Conservation (phyloP, 2,329 filamentous ascomycete species). For the Diplodia corticola region DNA sequence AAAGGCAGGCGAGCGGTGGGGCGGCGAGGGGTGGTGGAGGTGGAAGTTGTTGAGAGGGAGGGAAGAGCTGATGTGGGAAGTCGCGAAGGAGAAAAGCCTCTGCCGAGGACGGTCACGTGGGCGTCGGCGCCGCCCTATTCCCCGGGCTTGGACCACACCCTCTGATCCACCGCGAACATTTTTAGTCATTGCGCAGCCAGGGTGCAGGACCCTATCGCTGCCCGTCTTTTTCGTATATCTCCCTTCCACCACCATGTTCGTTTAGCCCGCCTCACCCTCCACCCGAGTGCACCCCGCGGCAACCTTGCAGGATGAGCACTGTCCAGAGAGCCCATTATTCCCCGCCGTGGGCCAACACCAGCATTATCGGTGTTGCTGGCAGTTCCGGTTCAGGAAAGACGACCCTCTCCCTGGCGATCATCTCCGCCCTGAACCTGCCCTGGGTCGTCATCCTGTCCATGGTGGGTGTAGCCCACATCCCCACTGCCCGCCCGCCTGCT, state of each 20-base stretch:
- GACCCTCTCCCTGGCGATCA: constrained; percentile 87
- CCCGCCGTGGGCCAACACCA: constrained; percentile 93
- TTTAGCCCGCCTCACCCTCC: background rate
- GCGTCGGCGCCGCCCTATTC: background rate
- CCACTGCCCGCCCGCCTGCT: constrained; percentile 26
- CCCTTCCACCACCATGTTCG: constrained; percentile 6
- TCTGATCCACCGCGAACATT: constrained; percentile 12
- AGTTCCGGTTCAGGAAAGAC: constrained; percentile 96
- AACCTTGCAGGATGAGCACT: constrained; percentile 12
- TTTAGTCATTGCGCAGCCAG: constrained; percentile 23
- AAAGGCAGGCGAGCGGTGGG: background rate
- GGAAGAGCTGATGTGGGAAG: constrained; percentile 4
- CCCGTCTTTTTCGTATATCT: constrained; percentile 12
- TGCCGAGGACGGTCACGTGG: constrained; percentile 16
- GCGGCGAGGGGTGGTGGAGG: background rate
- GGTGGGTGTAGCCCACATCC: constrained; percentile 52
- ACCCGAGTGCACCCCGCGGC: background rate
- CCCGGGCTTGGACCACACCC: constrained; percentile 3
- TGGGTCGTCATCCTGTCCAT: constrained; percentile 99
- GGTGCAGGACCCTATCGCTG: constrained; percentile 18
- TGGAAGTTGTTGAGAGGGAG: constrained; percentile 1
- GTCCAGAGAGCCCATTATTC: constrained; percentile 68
- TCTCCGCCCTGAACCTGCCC: constrained; percentile 83
- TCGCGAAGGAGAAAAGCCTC: constrained; percentile 24
- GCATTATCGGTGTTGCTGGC: constrained; percentile 94